Conservation (phyloP, 306 rosid species). For the Myrica gale region DNA sequence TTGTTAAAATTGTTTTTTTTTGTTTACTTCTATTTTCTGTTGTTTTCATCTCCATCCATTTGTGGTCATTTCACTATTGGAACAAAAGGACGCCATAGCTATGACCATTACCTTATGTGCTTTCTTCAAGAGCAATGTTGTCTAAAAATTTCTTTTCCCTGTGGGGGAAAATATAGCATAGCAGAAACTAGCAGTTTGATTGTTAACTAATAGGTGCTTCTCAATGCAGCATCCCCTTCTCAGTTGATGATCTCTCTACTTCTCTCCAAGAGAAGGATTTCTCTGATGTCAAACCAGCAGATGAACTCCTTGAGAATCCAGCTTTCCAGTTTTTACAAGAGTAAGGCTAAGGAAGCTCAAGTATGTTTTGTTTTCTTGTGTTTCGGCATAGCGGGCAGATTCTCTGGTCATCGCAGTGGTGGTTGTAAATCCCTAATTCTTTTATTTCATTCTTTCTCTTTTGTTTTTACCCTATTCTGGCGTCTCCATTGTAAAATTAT, state of each 20-base stretch:
- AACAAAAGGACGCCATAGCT: not conserved
- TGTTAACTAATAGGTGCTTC: constrained; percentile 12
- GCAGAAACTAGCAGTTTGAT: constrained; percentile 1
- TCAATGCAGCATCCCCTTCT: constrained; percentile 50
- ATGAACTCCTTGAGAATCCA: constrained; percentile 74
- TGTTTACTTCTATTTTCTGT: not conserved
- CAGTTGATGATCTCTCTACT: constrained; percentile 86
- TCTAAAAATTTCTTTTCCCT: not conserved
- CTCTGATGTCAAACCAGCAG: constrained; percentile 78
- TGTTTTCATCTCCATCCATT: not conserved
- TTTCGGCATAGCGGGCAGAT: constrained; percentile 35
- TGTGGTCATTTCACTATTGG: not conserved
- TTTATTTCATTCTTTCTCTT: constrained; percentile 4
- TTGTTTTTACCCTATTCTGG: constrained; percentile 31
- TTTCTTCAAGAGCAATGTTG: not conserved
- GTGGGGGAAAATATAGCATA: not conserved
- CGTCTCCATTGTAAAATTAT: constrained; percentile 57
- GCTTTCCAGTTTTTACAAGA: constrained; percentile 93
- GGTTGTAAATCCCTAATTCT: constrained; percentile 54
- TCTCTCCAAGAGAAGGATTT: constrained; percentile 83
- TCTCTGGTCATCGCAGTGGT: constrained; percentile 42
- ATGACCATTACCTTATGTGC: not conserved
- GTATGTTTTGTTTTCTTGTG: constrained; percentile 20
- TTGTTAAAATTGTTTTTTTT: too few species aligned
- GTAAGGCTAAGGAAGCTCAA: constrained; percentile 59